A percentile compares a stretch with the other conserved stretches of the same genome.
phyloP scores from a whole-genome alignment of 1,284 basidiomycete genomes.

The Meripilus lineatus region DNA sequence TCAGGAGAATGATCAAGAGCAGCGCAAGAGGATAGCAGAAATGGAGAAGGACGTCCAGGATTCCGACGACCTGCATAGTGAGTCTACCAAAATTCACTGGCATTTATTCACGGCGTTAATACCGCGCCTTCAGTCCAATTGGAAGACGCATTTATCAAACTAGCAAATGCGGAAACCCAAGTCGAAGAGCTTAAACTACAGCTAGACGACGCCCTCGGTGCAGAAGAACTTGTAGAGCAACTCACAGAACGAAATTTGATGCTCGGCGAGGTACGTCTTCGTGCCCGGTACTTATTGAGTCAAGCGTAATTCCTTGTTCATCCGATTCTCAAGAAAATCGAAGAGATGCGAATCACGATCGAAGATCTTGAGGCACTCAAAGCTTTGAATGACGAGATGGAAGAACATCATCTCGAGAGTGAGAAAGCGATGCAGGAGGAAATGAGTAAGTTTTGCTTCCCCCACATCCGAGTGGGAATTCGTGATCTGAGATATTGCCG shows the following conservation, averaged over 20 bases:
- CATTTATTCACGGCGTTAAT: background rate
- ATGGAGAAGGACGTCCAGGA: constrained; percentile 83
- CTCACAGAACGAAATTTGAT: constrained; percentile 93
- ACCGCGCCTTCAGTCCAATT: constrained; percentile 69
- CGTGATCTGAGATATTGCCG: too few species aligned
- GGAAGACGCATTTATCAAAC: constrained; percentile 73
- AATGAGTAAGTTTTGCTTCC: constrained; percentile 50
- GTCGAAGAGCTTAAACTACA: constrained; percentile 94
- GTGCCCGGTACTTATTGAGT: background rate
- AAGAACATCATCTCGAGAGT: constrained; percentile 94
- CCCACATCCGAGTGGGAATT: too few species aligned
- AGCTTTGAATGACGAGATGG: constrained; percentile 95
- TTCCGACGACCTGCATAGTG: constrained; percentile 69
- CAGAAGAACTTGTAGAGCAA: constrained; percentile 95
- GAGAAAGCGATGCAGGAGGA: constrained; percentile 92
- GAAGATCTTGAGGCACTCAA: constrained; percentile 96
- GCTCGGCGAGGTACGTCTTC: constrained; percentile 69
- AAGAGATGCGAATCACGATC: constrained; percentile 92
- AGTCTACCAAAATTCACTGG: constrained; percentile 8
- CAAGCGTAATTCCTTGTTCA: background rate
- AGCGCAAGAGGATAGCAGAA: constrained; percentile 77
- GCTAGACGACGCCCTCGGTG: constrained; percentile 91
- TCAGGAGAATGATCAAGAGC: constrained; percentile 83
- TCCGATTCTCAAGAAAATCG: constrained; percentile 73
- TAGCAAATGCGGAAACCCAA: constrained; percentile 83